These are phyloP conservation scores for Misopates orontium DNA, from an alignment of 257 asterid species.

Conservation along the genomic window DNA sequence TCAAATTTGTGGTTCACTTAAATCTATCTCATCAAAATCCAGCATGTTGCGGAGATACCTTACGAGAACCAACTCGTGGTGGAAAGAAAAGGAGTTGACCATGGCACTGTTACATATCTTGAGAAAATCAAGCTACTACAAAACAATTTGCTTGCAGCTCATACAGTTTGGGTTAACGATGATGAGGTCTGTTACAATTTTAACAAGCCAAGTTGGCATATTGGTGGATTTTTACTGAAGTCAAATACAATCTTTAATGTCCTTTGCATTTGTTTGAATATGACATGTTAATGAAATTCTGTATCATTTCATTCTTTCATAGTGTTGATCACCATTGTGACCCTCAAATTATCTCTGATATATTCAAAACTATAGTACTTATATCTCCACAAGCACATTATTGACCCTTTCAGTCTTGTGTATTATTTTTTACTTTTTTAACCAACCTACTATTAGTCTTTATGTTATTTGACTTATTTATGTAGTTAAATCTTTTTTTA, in stretches of 20 bases:
- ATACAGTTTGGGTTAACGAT: slow-evolving; percentile 76
- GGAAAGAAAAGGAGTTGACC: slow-evolving; percentile 59
- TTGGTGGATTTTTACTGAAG: not conserved
- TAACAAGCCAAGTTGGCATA: not conserved
- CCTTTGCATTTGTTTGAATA: not conserved
- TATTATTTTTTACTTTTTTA: no score
- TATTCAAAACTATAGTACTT: no score
- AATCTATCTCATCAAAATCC: slow-evolving; percentile 8
- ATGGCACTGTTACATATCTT: slow-evolving; percentile 73
- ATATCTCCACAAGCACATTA: no score
- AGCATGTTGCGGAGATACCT: slow-evolving; percentile 89
- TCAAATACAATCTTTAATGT: not conserved
- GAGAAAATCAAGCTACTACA: slow-evolving; percentile 59
- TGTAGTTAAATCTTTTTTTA: no score
- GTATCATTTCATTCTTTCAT: no score
- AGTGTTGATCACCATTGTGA: no score
- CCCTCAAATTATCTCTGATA: no score
- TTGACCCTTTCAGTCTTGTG: no score
- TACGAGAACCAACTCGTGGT: slow-evolving; percentile 67
- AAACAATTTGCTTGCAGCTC: slow-evolving; percentile 72
- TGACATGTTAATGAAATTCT: not conserved
- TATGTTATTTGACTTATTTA: no score
- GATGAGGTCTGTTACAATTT: slow-evolving; percentile 45
- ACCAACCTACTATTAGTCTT: no score
- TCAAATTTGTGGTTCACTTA: not conserved